These are phyloP conservation scores for Graphilbum sp. DNA, from an alignment of 2,329 filamentous ascomycete species.

Conservation along the genomic window DNA sequence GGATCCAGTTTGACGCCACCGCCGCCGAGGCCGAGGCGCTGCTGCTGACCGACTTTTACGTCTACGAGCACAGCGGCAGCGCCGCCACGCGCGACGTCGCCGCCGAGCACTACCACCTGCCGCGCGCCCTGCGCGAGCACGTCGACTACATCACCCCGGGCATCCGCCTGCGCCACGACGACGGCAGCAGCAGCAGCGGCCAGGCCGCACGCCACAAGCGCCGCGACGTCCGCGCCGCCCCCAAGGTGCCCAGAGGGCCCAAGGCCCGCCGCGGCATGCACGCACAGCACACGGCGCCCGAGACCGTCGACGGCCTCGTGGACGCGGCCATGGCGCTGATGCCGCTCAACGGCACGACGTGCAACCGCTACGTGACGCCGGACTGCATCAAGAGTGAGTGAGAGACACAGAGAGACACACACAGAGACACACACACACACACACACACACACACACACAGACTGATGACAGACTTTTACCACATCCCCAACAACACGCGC, in stretches of 20 bases:
- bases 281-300: slow-evolving; percentile 2
- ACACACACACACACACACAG: no score
- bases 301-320: neutral
- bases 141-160: slow-evolving; percentile 41
- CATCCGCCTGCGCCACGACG: slow-evolving; percentile 25
- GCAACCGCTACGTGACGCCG: slow-evolving; percentile 9
- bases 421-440: no score
- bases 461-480: slow-evolving; percentile 10
- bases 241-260: no score
- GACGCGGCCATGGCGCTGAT: slow-evolving; percentile 1
- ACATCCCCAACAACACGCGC: slow-evolving; percentile 9
- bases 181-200: neutral
- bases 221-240: no score
- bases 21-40: slow-evolving; percentile 13
- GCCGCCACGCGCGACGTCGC: slow-evolving; percentile 11
- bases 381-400: slow-evolving; percentile 8
- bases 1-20: slow-evolving; percentile 14
- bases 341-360: slow-evolving; percentile 8
- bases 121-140: slow-evolving; percentile 26
- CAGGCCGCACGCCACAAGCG: no score
- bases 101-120: slow-evolving; percentile 22
- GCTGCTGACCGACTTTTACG: slow-evolving; percentile 12
- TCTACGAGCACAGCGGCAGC: slow-evolving; percentile 11
- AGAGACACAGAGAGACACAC: no score
- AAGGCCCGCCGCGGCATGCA: neutral